Evolutionary conservation across 192 early-diverging fungal species (phyloP).

Genomic region (Diversispora epigaea): DNA sequence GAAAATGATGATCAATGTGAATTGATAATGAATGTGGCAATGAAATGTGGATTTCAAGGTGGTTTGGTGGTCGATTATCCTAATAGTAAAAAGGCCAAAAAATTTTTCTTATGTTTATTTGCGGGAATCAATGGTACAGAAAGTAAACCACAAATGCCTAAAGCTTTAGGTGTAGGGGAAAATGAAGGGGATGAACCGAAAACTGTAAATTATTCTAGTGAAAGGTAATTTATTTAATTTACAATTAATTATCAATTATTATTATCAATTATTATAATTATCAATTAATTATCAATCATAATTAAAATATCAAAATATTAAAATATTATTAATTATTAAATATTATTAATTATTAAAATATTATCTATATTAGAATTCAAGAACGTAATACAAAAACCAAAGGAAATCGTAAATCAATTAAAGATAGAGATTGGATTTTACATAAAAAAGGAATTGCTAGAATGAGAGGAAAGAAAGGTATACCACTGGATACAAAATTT

Average conservation of each 20-base stretch:
- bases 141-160: slow-evolving; percentile 59
- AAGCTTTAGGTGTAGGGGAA: slow-evolving; percentile 60
- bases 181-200: slow-evolving; percentile 53
- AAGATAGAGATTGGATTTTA: slow-evolving; percentile 86
- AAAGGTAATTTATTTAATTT: slow-evolving; percentile 20
- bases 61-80: slow-evolving; percentile 96
- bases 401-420: slow-evolving; percentile 59
- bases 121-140: slow-evolving; percentile 74
- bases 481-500: slow-evolving; percentile 88
- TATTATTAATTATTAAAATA: not conserved
- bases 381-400: slow-evolving; percentile 32
- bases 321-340: not conserved
- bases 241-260: slow-evolving; percentile 21
- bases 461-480: slow-evolving; percentile 71
- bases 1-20: slow-evolving; percentile 94
- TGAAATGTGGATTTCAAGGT: slow-evolving; percentile 92
- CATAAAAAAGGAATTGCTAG: slow-evolving; percentile 88
- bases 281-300: too few relatives aligned
- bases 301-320: not conserved
- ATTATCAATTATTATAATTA: not conserved
- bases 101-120: slow-evolving; percentile 95
- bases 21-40: slow-evolving; percentile 83
- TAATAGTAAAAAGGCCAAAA: slow-evolving; percentile 94
- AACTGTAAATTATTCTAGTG: slow-evolving; percentile 30
- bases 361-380: slow-evolving; percentile 8